Conservation (phyloP, 129 eudicot genomes). For the Flaveria brownii region DNA sequence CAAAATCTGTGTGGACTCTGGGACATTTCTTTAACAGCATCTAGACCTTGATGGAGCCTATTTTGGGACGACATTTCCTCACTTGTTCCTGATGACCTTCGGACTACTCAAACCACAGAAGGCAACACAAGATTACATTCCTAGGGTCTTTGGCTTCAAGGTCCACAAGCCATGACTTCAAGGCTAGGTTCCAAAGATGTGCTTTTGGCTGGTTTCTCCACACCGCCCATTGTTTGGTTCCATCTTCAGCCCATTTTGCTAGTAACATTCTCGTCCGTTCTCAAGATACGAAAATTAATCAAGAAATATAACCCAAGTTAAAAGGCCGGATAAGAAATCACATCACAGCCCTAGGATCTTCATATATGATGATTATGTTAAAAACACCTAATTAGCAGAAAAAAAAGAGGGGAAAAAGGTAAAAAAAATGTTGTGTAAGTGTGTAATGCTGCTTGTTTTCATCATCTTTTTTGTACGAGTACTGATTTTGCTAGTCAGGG, state of each 20-base stretch:
- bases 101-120: constrained; percentile 61
- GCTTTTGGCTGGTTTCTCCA: constrained; percentile 18
- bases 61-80: constrained; percentile 64
- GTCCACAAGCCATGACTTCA: constrained; percentile 57
- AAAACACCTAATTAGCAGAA: constrained; percentile 34
- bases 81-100: constrained; percentile 61
- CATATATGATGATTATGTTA: constrained; percentile 25
- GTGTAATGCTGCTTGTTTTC: constrained; percentile 27
- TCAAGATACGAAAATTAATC: constrained; percentile 27
- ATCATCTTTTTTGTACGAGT: constrained; percentile 21
- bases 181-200: constrained; percentile 23
- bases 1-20: neutral
- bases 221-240: constrained; percentile 10
- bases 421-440: constrained; percentile 23
- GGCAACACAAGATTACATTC: constrained; percentile 51
- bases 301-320: constrained; percentile 26
- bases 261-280: constrained; percentile 26
- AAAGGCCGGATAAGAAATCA: constrained; percentile 32
- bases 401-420: neutral
- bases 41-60: constrained; percentile 64
- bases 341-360: constrained; percentile 35
- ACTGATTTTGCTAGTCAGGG: constrained; percentile 38
- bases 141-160: constrained; percentile 63
- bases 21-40: constrained; percentile 36
- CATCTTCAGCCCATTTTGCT: constrained; percentile 18